A percentile compares a stretch with the other conserved stretches of the same genome.
Evolutionary conservation across 768 basidiomycete species (phyloP).

Genomic region (Serendipita vermifera): DNA sequence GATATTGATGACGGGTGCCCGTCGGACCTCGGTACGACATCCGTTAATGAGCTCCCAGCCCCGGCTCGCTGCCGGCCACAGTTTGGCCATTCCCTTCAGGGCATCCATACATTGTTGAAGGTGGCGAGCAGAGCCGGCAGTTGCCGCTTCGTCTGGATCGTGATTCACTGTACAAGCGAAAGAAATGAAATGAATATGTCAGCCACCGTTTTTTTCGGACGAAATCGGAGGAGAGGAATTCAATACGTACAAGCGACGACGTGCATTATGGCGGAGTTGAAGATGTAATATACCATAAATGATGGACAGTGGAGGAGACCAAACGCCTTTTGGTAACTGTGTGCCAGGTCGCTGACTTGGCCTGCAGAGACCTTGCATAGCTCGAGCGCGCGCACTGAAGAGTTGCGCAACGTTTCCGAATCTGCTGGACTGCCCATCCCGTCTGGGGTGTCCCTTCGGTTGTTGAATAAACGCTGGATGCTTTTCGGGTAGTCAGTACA

Average conservation of each 20-base stretch:
- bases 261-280: constrained; percentile 70
- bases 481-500: not conserved
- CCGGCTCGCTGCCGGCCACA: constrained; percentile 60
- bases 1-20: too few species aligned
- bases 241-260: constrained; percentile 47
- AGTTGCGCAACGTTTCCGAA: constrained; percentile 30
- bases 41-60: constrained; percentile 56
- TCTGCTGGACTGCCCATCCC: constrained; percentile 6
- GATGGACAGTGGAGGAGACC: constrained; percentile 48
- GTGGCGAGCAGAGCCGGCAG: constrained; percentile 45
- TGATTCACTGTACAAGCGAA: constrained; percentile 41
- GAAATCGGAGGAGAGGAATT: not conserved
- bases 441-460: constrained; percentile 9
- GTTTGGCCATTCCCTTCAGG: constrained; percentile 50
- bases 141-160: constrained; percentile 56
- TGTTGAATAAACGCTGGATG: not conserved
- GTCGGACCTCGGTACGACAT: not conserved
- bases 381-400: constrained; percentile 50
- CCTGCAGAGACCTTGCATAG: constrained; percentile 60
- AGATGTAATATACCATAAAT: constrained; percentile 54
- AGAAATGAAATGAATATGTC: constrained; percentile 15
- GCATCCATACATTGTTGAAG: constrained; percentile 49
- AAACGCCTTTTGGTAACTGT: constrained; percentile 46
- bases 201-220: not conserved
- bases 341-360: constrained; percentile 55